These are phyloP conservation scores for Eucalyptus tenuipes DNA, from an alignment of 345 rosid genomes.

Conservation along the genomic window DNA sequence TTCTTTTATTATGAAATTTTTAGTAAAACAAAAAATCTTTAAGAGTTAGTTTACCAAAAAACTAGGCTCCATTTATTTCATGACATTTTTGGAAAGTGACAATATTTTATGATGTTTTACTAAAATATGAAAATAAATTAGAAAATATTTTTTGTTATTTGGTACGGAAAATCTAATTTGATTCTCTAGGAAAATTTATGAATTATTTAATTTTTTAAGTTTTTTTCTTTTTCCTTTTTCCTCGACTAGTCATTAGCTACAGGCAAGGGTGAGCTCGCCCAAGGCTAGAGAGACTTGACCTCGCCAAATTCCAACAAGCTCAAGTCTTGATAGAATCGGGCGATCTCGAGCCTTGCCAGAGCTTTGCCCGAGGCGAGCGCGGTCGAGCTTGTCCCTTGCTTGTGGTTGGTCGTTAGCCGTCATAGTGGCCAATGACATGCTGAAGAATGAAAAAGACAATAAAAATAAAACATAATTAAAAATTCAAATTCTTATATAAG, in stretches of 20 bases:
- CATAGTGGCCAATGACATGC: not conserved
- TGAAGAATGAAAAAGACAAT: too few relatives aligned
- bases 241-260: fast-evolving
- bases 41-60: not conserved
- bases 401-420: not conserved
- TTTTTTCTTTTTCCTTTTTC: not conserved
- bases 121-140: not conserved
- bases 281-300: not conserved
- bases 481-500: too few relatives aligned
- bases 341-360: too few relatives aligned
- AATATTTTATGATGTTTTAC: not conserved
- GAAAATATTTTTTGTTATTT: not conserved
- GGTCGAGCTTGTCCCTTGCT: not conserved
- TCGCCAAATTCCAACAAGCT: too few relatives aligned
- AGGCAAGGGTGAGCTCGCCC: not conserved
- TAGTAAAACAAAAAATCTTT: not conserved
- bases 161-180: not conserved
- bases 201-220: too few relatives aligned
- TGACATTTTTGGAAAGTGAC: not conserved
- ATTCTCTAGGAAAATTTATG: too few relatives aligned
- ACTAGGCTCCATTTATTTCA: not conserved
- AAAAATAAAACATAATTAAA: too few relatives aligned
- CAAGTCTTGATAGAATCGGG: not conserved
- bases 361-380: too few relatives aligned
- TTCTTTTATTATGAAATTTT: too few relatives aligned